Evolutionary conservation across 257 asterid genomes (phyloP).

Genomic region (Lycium barbarum): DNA sequence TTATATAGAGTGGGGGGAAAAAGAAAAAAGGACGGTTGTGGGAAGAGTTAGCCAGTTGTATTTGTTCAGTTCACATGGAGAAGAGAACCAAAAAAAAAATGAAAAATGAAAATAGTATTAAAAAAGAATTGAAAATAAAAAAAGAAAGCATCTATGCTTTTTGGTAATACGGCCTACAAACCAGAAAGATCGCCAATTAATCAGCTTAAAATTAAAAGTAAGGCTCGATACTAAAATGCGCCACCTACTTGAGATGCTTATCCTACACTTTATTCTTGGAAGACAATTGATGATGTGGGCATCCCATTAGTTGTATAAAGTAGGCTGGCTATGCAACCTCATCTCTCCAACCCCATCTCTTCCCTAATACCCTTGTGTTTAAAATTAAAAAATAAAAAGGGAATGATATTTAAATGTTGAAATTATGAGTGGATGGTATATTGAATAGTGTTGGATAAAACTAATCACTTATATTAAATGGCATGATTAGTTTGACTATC

Average conservation of each 20-base stretch:
- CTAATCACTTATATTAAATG: conserved; percentile 10
- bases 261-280: conserved; percentile 33
- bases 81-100: conserved; percentile 1
- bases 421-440: not conserved
- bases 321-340: not conserved
- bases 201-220: not conserved
- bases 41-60: conserved; percentile 30
- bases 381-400: not conserved
- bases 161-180: conserved; percentile 20
- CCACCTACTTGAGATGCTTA: conserved; percentile 29
- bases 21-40: not conserved
- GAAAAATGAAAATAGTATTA: not conserved
- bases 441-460: conserved; percentile 18
- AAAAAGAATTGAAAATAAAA: too few relatives aligned
- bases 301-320: conserved; percentile 29
- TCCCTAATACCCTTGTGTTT: conserved; percentile 10
- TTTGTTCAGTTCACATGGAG: conserved; percentile 32
- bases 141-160: conserved; percentile 25
- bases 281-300: conserved; percentile 33
- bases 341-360: conserved; percentile 10
- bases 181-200: conserved; percentile 23
- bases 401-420: not conserved
- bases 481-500: conserved; percentile 28
- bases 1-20: not conserved
- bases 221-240: conserved; percentile 20